Conservation (phyloP, 306 rosid species). For the Prunus mongolica region DNA sequence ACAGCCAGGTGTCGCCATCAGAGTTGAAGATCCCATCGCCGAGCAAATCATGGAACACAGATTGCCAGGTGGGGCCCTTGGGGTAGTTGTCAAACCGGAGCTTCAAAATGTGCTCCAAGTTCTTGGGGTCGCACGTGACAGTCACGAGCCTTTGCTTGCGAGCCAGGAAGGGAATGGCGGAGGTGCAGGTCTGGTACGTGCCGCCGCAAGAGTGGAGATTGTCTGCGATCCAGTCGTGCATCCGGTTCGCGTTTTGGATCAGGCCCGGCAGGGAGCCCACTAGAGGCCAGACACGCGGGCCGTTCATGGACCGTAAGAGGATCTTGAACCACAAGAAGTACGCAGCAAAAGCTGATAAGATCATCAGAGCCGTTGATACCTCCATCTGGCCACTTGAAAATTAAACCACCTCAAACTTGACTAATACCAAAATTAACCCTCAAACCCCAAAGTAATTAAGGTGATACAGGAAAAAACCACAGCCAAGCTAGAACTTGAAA, state of each 20-base stretch:
- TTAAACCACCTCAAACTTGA: not conserved
- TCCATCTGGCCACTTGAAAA: constrained; percentile 43
- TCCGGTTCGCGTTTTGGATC: constrained; percentile 49
- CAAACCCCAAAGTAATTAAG: not conserved
- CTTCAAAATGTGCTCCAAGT: constrained; percentile 79
- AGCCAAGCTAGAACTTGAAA: not conserved
- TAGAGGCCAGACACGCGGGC: constrained; percentile 94
- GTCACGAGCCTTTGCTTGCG: constrained; percentile 70
- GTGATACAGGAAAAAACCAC: not conserved
- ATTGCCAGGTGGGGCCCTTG: constrained; percentile 89
- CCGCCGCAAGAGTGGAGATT: constrained; percentile 75
- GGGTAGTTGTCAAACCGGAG: constrained; percentile 85
- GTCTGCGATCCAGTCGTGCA: constrained; percentile 94
- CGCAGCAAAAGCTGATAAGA: constrained; percentile 45
- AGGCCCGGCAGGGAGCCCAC: constrained; percentile 83
- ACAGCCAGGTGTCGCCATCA: constrained; percentile 83
- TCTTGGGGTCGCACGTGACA: constrained; percentile 89
- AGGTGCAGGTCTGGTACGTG: constrained; percentile 85
- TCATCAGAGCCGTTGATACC: constrained; percentile 37
- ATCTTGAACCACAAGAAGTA: constrained; percentile 65
- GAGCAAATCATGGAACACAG: constrained; percentile 68
- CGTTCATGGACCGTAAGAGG: constrained; percentile 42
- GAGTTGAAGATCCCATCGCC: constrained; percentile 91
- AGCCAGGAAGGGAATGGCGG: constrained; percentile 65
- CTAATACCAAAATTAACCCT: not conserved